phyloP scores from a whole-genome alignment of 2,329 filamentous ascomycete species.

The Aureobasidium sp. region DNA sequence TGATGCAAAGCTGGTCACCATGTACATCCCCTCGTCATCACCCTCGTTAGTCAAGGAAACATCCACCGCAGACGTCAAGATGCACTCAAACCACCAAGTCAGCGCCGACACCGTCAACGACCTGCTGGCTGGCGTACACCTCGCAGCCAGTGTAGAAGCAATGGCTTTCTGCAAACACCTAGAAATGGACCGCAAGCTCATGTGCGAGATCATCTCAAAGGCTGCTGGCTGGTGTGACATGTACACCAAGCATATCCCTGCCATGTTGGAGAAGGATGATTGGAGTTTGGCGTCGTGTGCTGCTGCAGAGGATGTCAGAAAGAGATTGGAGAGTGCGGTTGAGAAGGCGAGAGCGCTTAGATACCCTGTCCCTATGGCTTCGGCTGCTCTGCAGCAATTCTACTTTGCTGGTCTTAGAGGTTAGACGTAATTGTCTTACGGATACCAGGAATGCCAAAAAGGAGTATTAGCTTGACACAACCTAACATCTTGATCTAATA shows the following conservation, averaged over 20 bases:
- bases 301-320: slow-evolving; percentile 29
- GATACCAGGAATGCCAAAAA: background rate
- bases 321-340: slow-evolving; percentile 31
- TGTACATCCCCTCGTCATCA: slow-evolving; percentile 35
- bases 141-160: slow-evolving; percentile 41
- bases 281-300: slow-evolving; percentile 28
- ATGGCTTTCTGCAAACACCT: slow-evolving; percentile 39
- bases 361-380: slow-evolving; percentile 28
- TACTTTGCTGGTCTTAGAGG: slow-evolving; percentile 21
- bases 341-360: slow-evolving; percentile 28
- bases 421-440: background rate
- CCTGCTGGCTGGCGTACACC: slow-evolving; percentile 38
- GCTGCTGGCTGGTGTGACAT: slow-evolving; percentile 39
- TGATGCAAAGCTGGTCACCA: slow-evolving; percentile 48
- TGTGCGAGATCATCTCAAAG: slow-evolving; percentile 39
- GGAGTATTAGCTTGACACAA: background rate
- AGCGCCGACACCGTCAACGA: slow-evolving; percentile 30
- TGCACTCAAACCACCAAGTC: slow-evolving; percentile 26
- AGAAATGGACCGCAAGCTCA: slow-evolving; percentile 35
- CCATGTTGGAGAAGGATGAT: slow-evolving; percentile 26
- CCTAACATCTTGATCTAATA: background rate
- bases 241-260: slow-evolving; percentile 31
- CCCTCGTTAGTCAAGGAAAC: slow-evolving; percentile 26
- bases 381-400: slow-evolving; percentile 27
- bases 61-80: slow-evolving; percentile 28